Conservation (phyloP, 108 stramenopile species). For the Stephanodiscus triporus region DNA sequence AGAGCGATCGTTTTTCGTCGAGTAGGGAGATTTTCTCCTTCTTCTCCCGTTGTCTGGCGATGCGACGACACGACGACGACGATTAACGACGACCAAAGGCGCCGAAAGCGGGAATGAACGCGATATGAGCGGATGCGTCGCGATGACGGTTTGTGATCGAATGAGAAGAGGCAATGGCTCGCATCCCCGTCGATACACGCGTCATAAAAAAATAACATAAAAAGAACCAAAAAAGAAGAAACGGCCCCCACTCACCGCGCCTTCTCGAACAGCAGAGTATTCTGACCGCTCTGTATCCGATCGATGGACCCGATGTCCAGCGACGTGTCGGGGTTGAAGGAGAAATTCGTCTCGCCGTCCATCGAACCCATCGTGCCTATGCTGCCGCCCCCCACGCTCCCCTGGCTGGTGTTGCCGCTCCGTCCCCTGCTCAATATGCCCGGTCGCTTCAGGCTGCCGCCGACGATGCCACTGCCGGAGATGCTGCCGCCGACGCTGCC, state of each 20-base stretch:
- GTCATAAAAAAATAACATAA: no score
- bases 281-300: slow-evolving; percentile 81
- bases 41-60: slow-evolving; percentile 40
- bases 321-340: slow-evolving; percentile 12
- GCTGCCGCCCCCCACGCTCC: slow-evolving; percentile 22
- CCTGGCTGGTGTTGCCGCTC: slow-evolving; percentile 14
- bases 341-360: slow-evolving; percentile 21
- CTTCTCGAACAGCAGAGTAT: slow-evolving; percentile 64
- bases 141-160: neutral
- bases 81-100: neutral
- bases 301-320: slow-evolving; percentile 85
- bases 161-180: neutral
- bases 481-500: slow-evolving; percentile 12
- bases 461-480: neutral
- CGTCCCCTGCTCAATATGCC: slow-evolving; percentile 30
- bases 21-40: slow-evolving; percentile 46
- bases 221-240: neutral
- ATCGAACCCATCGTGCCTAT: slow-evolving; percentile 20
- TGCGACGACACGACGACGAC: neutral
- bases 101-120: neutral
- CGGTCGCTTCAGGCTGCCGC: slow-evolving; percentile 26
- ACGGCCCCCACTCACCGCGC: slow-evolving; percentile 22
- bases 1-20: slow-evolving; percentile 68
- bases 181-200: no score
- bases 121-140: neutral